Conservation (phyloP, 2,329 filamentous ascomycete species). For the Bipolaris gigantea region DNA sequence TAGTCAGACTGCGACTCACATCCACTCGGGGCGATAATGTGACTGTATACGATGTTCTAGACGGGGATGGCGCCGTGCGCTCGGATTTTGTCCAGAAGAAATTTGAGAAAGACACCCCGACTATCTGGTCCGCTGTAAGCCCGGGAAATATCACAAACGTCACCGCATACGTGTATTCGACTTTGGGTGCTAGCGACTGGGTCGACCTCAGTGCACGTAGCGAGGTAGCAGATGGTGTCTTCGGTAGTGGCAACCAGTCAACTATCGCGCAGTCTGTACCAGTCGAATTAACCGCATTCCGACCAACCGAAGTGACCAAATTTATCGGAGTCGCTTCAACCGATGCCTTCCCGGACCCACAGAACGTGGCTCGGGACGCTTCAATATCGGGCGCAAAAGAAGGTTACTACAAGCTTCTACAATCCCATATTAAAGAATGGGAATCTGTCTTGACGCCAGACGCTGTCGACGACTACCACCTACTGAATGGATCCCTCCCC, state of each 20-base stretch:
- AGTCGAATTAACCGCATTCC: conserved; percentile 56
- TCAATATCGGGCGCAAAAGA: conserved; percentile 53
- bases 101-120: conserved; percentile 52
- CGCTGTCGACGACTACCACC: conserved; percentile 65
- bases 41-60: conserved; percentile 66
- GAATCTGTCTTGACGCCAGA: conserved; percentile 60
- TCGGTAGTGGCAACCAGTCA: conserved; percentile 57
- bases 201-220: conserved; percentile 49
- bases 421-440: conserved; percentile 65
- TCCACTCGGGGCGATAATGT: conserved; percentile 57
- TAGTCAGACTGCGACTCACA: conserved; percentile 62
- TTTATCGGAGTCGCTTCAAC: conserved; percentile 69
- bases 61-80: conserved; percentile 69
- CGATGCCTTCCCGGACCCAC: conserved; percentile 66
- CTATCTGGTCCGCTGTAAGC: conserved; percentile 67
- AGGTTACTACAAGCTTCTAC: conserved; percentile 60
- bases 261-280: conserved; percentile 65
- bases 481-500: conserved; percentile 61
- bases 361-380: conserved; percentile 58
- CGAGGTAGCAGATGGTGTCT: conserved; percentile 54
- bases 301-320: conserved; percentile 63
- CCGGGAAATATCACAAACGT: conserved; percentile 65
- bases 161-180: conserved; percentile 62
- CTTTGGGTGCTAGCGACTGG: conserved; percentile 51
- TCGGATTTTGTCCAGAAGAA: conserved; percentile 62